Conservation (phyloP, 2,329 filamentous ascomycete genomes). For the Sordariomycetes sp. region DNA sequence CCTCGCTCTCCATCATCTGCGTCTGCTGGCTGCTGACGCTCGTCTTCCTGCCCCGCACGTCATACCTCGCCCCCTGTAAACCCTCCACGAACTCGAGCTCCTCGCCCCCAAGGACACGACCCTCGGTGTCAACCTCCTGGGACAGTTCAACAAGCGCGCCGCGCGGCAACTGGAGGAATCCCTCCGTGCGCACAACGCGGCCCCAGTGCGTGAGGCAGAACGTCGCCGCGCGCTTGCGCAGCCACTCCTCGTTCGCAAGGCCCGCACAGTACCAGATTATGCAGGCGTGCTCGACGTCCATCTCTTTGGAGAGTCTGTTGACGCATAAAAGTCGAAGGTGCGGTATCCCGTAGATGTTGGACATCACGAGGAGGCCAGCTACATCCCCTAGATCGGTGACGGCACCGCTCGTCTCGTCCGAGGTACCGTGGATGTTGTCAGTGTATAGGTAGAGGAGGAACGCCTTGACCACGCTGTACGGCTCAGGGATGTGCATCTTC, state of each 20-base stretch:
- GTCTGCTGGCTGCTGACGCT: conserved; percentile 50
- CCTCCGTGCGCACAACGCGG: conserved; percentile 78
- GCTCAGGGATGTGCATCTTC: conserved; percentile 95
- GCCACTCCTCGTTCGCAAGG: conserved; percentile 85
- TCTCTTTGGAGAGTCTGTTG: conserved; percentile 77
- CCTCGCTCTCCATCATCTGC: conserved; percentile 45
- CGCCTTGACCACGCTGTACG: conserved; percentile 84
- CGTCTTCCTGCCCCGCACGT: conserved; percentile 36
- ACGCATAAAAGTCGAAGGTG: conserved; percentile 85
- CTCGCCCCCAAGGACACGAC: conserved; percentile 80
- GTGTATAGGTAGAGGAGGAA: conserved; percentile 97
- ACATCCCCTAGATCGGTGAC: conserved; percentile 75
- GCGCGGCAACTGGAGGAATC: conserved; percentile 72
- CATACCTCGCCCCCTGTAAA: conserved; percentile 33
- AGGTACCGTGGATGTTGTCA: conserved; percentile 63
- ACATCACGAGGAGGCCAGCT: conserved; percentile 91
- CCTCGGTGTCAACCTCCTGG: conserved; percentile 86
- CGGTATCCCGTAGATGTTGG: conserved; percentile 95
- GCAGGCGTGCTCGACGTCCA: conserved; percentile 90
- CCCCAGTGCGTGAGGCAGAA: conserved; percentile 96
- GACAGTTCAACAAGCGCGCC: conserved; percentile 79
- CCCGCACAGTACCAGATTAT: conserved; percentile 93
- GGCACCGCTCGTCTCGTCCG: conserved; percentile 50
- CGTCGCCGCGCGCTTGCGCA: conserved; percentile 74
- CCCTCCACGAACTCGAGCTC: conserved; percentile 56